Base-by-base conservation (phyloP, 2,329 filamentous ascomycete species). In the Colletotrichum lupini region DNA sequence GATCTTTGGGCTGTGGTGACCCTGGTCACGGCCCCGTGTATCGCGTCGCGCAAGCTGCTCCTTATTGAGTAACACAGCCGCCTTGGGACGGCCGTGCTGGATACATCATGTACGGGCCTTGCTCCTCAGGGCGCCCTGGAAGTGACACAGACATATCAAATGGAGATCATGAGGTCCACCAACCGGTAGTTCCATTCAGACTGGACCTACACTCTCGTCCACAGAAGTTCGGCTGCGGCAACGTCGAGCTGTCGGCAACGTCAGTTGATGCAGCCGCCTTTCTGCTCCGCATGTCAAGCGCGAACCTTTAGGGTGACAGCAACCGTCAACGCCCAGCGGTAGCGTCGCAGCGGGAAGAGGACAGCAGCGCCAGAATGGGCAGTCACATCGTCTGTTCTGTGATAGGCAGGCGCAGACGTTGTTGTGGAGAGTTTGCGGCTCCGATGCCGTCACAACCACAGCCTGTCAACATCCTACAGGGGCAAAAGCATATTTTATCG, bases 21-120 rank as follows among this genome's bases (percentile, higher is more conserved):
- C 71, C 71, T 66, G 66, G 68, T 52, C 72, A 74, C 68, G 52
- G 68, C 72, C 63, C 68, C 58, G 68, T 74, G 68, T 68, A 68
- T 74, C 62, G 68, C 55, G 62, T 72, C 53, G 72, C 72, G 68
- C 68, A 72, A 72, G 68, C 68, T 67, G 72, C 68, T 74, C 68
- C 72, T 56, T 59, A 74, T 74, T 73, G 61, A 74, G 72, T 74
- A 72, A 74, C 63, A 73, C 62, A 37, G 62, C 72, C 72, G 72
- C 63, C 16, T 63, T 52, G 32, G 56, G 67, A 57, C 60, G 55
- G 55, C 61, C 71, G 71, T 71, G 60, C 56, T 59, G 59, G 32
- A 70, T 35, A 66, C 61, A 61, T 30, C 14, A 42, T 46, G 53
- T 73, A 42, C 71, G 56, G 60, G 42, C 35, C 61, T 65, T 59